Percentiles rank a stretch among this genome's conserved stretches.
These are phyloP conservation scores for Pestalotiopsis sp. DNA, from an alignment of 2,329 filamentous ascomycete species.

Conservation along the genomic window DNA sequence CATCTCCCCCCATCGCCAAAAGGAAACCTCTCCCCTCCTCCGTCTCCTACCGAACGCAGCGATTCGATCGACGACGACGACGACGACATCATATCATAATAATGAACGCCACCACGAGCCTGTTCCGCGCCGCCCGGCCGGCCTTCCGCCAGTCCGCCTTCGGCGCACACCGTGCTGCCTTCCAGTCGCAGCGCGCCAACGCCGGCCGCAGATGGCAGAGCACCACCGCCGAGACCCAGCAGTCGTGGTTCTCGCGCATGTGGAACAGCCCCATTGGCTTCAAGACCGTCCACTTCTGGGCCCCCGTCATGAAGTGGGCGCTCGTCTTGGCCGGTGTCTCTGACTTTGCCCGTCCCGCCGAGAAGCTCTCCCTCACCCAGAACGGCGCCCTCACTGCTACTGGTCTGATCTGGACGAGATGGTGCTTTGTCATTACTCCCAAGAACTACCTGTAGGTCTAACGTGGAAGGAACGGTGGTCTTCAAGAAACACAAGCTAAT, in stretches of 20 bases:
- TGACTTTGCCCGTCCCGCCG: constrained; percentile 88
- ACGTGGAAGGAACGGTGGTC: background rate
- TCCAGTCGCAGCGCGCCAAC: constrained; percentile 49
- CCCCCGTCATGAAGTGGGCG: constrained; percentile 97
- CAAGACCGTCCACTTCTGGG: constrained; percentile 99
- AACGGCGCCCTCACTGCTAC: constrained; percentile 90
- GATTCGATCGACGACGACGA: background rate
- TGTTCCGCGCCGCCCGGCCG: constrained; percentile 58
- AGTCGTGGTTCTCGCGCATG: constrained; percentile 73
- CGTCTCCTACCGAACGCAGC: background rate
- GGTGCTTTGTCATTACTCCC: constrained; percentile 97
- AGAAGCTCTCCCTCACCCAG: constrained; percentile 91
- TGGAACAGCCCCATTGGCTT: constrained; percentile 81
- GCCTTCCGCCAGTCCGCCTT: constrained; percentile 57
- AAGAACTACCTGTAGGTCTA: constrained; percentile 81
- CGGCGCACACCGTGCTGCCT: constrained; percentile 50
- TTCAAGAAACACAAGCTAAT: background rate
- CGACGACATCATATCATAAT: constrained; percentile 15
- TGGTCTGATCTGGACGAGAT: constrained; percentile 95
- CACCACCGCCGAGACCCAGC: constrained; percentile 54
- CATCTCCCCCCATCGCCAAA: constrained; percentile 3
- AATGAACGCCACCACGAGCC: constrained; percentile 50
- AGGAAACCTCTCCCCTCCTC: constrained; percentile 6
- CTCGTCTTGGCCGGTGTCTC: constrained; percentile 90
- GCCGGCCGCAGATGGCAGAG: constrained; percentile 71